phyloP scores from a whole-genome alignment of 2,329 filamentous ascomycete species.

The Hymenotorrendiella dingleyae region DNA sequence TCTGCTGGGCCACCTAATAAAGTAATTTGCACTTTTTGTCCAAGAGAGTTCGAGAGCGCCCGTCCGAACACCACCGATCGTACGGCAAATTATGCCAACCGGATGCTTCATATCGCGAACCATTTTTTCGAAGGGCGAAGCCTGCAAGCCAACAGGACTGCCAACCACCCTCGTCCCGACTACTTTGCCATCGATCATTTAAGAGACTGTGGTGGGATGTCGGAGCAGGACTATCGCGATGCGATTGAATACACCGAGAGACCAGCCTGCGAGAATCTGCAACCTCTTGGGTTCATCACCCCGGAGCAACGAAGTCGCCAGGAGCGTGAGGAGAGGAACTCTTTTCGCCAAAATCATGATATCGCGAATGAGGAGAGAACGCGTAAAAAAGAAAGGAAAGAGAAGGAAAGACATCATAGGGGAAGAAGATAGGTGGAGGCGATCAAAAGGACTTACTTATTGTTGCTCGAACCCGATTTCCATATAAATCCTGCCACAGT shows the following conservation, averaged over 20 bases:
- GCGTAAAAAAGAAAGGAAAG: conserved; percentile 6
- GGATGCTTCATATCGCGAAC: conserved; percentile 45
- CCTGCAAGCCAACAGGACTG: background rate
- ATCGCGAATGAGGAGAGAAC: conserved; percentile 10
- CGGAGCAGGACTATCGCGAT: conserved; percentile 13
- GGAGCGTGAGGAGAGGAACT: conserved; percentile 4
- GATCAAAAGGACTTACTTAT: too few relatives aligned
- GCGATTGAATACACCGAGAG: conserved; percentile 17
- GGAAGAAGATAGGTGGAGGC: too few relatives aligned
- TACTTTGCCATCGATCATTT: conserved; percentile 37
- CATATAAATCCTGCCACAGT: too few relatives aligned
- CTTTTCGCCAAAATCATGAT: too few relatives aligned
- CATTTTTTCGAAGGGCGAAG: conserved; percentile 33
- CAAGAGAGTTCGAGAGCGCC: conserved; percentile 20
- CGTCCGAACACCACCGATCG: conserved; percentile 7
- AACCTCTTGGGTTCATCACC: conserved; percentile 10
- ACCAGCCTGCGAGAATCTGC: conserved; percentile 6
- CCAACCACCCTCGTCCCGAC: conserved; percentile 34
- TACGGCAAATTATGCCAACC: conserved; percentile 19
- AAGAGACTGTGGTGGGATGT: conserved; percentile 26
- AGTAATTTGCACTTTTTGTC: conserved; percentile 47
- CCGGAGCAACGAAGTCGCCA: conserved; percentile 8
- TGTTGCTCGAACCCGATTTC: too few relatives aligned
- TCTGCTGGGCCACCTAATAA: conserved; percentile 26
- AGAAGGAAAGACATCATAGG: background rate